phyloP scores from a whole-genome alignment of 306 rosid species.

The Cicer cuneatum region DNA sequence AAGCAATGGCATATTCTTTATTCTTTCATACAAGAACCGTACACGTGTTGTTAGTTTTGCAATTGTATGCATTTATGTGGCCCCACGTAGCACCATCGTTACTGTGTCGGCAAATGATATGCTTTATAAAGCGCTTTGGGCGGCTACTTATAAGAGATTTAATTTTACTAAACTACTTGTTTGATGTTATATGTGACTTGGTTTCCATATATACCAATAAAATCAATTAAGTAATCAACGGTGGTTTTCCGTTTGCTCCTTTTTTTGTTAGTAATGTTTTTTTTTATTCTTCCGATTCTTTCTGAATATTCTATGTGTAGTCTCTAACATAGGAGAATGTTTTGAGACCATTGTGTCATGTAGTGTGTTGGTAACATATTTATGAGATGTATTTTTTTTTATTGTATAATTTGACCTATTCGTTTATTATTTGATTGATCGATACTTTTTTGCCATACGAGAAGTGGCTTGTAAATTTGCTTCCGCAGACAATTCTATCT shows the following conservation, averaged over 20 bases:
- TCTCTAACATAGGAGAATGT: background rate
- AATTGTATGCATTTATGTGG: conserved; percentile 19
- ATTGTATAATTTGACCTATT: background rate
- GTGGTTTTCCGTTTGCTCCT: background rate
- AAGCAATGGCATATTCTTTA: background rate
- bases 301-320: background rate
- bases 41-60: conserved; percentile 41
- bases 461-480: no score
- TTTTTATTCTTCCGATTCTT: conserved; percentile 1
- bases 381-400: background rate
- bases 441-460: background rate
- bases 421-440: background rate
- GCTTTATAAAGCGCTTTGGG: conserved; percentile 48
- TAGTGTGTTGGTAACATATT: background rate
- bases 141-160: conserved; percentile 39
- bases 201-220: conserved; percentile 11
- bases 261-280: background rate
- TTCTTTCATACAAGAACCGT: background rate
- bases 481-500: no score
- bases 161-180: background rate
- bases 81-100: conserved; percentile 17
- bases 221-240: conserved; percentile 14
- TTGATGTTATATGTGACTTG: conserved; percentile 32
- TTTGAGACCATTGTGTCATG: background rate
- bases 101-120: conserved; percentile 41